These are phyloP conservation scores for Lotus japonicus DNA, from an alignment of 306 rosid species.

Conservation along the genomic window DNA sequence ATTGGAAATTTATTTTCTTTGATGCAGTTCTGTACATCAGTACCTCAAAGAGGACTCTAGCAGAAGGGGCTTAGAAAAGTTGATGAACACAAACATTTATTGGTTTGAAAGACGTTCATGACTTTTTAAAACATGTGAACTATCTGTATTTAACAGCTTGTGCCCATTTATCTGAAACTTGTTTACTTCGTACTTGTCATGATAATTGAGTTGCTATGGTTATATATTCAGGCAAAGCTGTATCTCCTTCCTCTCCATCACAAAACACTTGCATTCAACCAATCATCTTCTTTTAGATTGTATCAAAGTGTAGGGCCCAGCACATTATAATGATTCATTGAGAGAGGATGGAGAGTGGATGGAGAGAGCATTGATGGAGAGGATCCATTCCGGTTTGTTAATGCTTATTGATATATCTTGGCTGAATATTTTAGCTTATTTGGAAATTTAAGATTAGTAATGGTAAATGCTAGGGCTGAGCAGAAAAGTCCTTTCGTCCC, in stretches of 20 bases:
- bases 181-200: background rate
- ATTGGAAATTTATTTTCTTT: background rate
- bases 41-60: slow-evolving; percentile 82
- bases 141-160: background rate
- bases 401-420: background rate
- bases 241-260: no score
- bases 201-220: background rate
- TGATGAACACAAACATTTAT: background rate
- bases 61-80: slow-evolving; percentile 64
- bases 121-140: background rate
- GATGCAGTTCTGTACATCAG: slow-evolving; percentile 89
- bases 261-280: no score
- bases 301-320: no score
- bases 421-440: background rate
- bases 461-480: no score
- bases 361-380: no score
- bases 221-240: background rate
- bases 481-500: no score
- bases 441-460: slow-evolving; percentile 2
- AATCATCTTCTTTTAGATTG: no score
- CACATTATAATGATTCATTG: no score
- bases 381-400: no score
- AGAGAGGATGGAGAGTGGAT: no score
- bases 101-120: background rate
- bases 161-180: background rate